Percentiles rank a stretch among this genome's conserved stretches.
Evolutionary conservation across 345 rosid species (phyloP).

Genomic region (Eucalyptus grandis): DNA sequence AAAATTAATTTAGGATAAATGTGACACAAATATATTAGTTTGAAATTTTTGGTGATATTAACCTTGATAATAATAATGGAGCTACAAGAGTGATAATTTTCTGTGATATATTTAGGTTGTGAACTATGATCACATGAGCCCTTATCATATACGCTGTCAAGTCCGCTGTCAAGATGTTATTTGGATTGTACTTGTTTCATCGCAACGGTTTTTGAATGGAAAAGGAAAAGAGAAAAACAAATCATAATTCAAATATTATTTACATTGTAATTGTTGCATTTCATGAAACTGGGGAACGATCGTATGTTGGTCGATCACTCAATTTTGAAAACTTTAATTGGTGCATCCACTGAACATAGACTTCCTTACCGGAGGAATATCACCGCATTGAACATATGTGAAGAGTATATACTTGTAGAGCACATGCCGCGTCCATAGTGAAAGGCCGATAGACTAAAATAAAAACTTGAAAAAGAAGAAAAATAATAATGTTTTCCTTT

Average conservation of each 20-base stretch:
- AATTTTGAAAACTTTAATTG: not conserved
- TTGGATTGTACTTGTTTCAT: too few relatives aligned
- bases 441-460: not conserved
- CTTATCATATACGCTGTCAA: not conserved
- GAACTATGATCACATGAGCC: not conserved
- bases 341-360: not conserved
- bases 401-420: not conserved
- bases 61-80: too few relatives aligned
- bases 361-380: not conserved
- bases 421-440: not conserved
- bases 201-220: too few relatives aligned
- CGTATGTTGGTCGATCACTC: not conserved
- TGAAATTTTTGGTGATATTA: too few relatives aligned
- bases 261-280: accelerated
- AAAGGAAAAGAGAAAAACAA: not conserved
- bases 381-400: not conserved
- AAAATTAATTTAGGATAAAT: too few relatives aligned
- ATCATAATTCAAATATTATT: not conserved
- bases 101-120: too few relatives aligned
- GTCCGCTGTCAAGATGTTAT: too few relatives aligned
- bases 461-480: not conserved
- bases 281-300: not conserved
- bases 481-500: not conserved
- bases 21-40: too few relatives aligned
- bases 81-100: too few relatives aligned